phyloP scores from a whole-genome alignment of 73 alveolate genomes.

The Tetrahymena thermophila region DNA sequence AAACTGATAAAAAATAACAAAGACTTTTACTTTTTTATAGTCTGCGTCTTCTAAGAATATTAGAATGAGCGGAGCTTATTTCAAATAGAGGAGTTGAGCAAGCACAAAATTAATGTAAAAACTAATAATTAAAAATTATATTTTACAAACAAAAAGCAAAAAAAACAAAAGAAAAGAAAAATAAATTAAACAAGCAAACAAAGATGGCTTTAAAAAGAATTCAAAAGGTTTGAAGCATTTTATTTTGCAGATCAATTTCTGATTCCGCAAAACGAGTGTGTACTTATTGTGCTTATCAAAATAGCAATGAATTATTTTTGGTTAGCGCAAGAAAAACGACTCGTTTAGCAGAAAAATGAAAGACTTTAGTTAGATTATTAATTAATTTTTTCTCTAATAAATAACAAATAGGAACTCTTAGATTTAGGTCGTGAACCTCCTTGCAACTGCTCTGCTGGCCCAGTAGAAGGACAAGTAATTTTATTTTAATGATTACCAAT shows the following conservation, averaged over 20 bases:
- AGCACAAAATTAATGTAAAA: neutral
- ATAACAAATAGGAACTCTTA: conserved; percentile 1
- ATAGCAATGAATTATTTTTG: neutral
- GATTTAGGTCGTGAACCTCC: conserved; percentile 78
- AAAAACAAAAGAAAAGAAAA: neutral
- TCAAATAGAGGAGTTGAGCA: neutral
- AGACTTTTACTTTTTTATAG: neutral
- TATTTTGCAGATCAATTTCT: neutral
- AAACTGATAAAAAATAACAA: neutral
- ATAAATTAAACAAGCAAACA: neutral
- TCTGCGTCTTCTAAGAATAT: neutral
- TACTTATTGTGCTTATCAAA: neutral
- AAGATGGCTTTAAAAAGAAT: neutral
- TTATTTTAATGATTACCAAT: neutral
- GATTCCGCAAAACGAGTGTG: neutral
- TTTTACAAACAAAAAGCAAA: neutral
- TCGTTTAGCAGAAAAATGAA: neutral
- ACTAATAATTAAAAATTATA: neutral
- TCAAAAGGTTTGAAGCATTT: neutral
- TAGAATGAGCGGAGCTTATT: conserved; percentile 1
- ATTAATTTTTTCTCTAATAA: neutral
- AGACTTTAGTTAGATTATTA: neutral
- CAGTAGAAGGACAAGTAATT: conserved; percentile 67
- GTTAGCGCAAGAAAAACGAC: neutral
- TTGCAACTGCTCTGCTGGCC: conserved; percentile 90